Base-by-base conservation (phyloP, 1,284 basidiomycete genomes). In the Boletellus dicymbophilus region DNA sequence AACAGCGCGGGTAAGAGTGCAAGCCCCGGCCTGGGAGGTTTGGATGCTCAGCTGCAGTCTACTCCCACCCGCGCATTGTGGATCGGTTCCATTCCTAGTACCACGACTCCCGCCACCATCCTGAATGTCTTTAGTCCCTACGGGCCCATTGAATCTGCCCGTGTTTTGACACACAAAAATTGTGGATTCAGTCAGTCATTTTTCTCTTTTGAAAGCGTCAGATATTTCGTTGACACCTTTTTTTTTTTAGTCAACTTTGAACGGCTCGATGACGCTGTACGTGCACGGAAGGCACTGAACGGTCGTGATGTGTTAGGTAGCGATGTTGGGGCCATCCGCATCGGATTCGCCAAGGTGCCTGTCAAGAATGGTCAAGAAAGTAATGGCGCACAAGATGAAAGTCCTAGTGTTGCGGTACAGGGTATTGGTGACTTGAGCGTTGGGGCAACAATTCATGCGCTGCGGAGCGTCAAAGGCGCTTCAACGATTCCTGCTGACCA, bases 101-200 rank as follows among this genome's bases (percentile, higher is more conserved):
- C 91, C 1, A 96, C 94, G 6, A 96, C 93, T 5, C 92, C 95
- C 12, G 90, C 91, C 5, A 95, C 92, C 1, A 90, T 99, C 52
- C 72, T 98, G 43, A 92, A 88, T 59, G 88, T 91, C 21, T 99
- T 99, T 69, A 93, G 93, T 60, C 94, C 95, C 12, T 99, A 95
- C 63, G 96, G 97, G 0, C 90, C 95, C 1, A 96, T 99, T 56
- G 97, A 99, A 72, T 96, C 93, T 44, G 95, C 95, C 12, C 79
- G 96, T 46, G 94, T 98, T 9, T 75, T 99, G 60, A 94, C 93
- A 3, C 94, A 97, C 77, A 99, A 99, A 75, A 95, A 95, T 66
- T 98, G 92, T 67, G 95, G 93, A 39, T 95, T 94, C 74, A 91
- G 88, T 91, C 54, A 65, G 89, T 82, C 2, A 22, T 53, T 42